phyloP scores from a whole-genome alignment of 208 protist genomes.

The Tritrichomonas foetus region DNA sequence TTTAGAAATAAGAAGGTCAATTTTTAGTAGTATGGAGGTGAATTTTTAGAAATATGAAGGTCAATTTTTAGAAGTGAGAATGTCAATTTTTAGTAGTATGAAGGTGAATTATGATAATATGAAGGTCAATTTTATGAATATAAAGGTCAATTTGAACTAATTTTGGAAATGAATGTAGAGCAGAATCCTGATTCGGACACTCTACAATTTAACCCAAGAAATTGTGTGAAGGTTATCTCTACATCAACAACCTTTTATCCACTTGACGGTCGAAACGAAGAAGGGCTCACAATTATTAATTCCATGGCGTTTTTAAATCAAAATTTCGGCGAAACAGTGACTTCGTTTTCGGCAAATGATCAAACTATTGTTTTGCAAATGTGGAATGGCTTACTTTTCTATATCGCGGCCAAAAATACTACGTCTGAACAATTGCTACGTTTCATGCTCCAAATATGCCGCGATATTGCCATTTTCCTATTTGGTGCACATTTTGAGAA shows the following conservation, averaged over 20 bases:
- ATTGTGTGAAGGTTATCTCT: not conserved
- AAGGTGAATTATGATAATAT: too few species aligned
- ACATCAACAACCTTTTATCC: constrained; percentile 11
- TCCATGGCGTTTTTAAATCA: not conserved
- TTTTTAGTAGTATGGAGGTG: too few species aligned
- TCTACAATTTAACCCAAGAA: not conserved
- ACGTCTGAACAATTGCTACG: not conserved
- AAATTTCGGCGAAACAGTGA: not conserved
- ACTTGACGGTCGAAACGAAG: not conserved
- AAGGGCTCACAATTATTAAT: not conserved
- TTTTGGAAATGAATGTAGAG: too few species aligned
- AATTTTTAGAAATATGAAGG: too few species aligned
- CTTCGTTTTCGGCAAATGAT: not conserved
- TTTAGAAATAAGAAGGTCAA: too few species aligned
- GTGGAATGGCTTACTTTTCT: not conserved
- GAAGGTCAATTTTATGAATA: too few species aligned
- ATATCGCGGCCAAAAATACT: not conserved
- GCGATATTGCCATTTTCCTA: not conserved
- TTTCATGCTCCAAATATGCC: not conserved
- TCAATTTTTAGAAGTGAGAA: too few species aligned
- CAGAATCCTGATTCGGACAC: too few species aligned
- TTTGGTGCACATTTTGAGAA: not conserved
- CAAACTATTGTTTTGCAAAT: constrained; percentile 6
- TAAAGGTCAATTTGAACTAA: too few species aligned
- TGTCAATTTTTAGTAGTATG: too few species aligned